Evolutionary conservation across 441 rosid species (phyloP).

Genomic region (Gossypium laxum): DNA sequence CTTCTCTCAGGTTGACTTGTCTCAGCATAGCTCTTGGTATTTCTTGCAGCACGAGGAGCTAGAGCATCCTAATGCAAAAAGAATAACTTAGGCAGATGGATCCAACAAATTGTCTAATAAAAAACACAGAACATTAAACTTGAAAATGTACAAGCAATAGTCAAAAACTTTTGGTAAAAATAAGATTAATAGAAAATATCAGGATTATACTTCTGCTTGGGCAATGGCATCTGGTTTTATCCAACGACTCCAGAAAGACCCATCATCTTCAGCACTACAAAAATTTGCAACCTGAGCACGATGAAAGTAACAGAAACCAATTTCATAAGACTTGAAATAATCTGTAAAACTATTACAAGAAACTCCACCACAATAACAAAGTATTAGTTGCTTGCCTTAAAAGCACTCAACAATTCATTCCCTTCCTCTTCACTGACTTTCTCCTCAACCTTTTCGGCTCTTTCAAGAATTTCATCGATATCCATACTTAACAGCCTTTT

Average conservation of each 20-base stretch:
- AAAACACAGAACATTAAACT: neutral
- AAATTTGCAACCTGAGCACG: slow-evolving; percentile 75
- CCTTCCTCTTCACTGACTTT: slow-evolving; percentile 58
- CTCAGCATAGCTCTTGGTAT: slow-evolving; percentile 82
- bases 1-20: slow-evolving; percentile 52
- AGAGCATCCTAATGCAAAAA: slow-evolving; percentile 58
- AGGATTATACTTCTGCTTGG: slow-evolving; percentile 65
- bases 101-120: neutral
- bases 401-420: slow-evolving; percentile 81
- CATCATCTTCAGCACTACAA: slow-evolving; percentile 83
- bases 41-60: slow-evolving; percentile 96
- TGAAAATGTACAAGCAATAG: neutral
- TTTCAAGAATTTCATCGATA: slow-evolving; percentile 93
- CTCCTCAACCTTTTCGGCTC: slow-evolving; percentile 97
- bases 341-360: neutral
- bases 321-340: neutral
- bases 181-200: slow-evolving; percentile 13
- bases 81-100: slow-evolving; percentile 7
- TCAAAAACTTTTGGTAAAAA: slow-evolving; percentile 7
- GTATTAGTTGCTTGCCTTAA: slow-evolving; percentile 54
- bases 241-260: slow-evolving; percentile 99
- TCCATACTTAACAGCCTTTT: slow-evolving; percentile 84
- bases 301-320: slow-evolving; percentile 17
- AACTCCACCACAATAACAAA: slow-evolving; percentile 1
- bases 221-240: slow-evolving; percentile 90